Evolutionary conservation across 768 basidiomycete genomes (phyloP).

Genomic region (Mrakia frigida): DNA sequence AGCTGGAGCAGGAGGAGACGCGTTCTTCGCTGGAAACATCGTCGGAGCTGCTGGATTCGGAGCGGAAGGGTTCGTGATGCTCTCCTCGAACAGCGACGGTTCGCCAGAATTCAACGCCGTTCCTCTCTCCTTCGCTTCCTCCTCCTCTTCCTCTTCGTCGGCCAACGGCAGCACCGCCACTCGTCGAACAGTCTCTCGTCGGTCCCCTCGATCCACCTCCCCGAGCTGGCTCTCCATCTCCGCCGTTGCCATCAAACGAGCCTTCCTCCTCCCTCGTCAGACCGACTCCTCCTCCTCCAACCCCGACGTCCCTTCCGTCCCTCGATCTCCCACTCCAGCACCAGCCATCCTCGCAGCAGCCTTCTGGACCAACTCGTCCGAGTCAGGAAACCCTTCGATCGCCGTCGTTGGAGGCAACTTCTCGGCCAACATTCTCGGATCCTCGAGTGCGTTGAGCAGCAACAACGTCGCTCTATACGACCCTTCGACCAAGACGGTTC

Average conservation of each 20-base stretch:
- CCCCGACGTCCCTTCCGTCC: slow-evolving; percentile 49
- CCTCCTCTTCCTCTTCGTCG: slow-evolving; percentile 44
- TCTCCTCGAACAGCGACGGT: slow-evolving; percentile 61
- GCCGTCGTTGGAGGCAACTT: slow-evolving; percentile 89
- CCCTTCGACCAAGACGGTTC: slow-evolving; percentile 50
- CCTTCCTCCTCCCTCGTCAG: slow-evolving; percentile 37
- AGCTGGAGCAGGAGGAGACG: background rate
- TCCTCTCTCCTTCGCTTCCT: slow-evolving; percentile 53
- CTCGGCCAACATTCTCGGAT: slow-evolving; percentile 51
- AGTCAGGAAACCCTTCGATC: slow-evolving; percentile 53
- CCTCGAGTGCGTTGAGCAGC: slow-evolving; percentile 49
- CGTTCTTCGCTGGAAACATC: slow-evolving; percentile 70
- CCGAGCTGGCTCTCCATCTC: slow-evolving; percentile 2
- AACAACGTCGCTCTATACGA: slow-evolving; percentile 65
- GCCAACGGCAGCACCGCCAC: slow-evolving; percentile 41
- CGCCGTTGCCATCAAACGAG: slow-evolving; percentile 27
- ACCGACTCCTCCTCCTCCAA: slow-evolving; percentile 45
- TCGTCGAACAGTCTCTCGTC: slow-evolving; percentile 43
- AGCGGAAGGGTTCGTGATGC: slow-evolving; percentile 59
- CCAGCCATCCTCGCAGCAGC: slow-evolving; percentile 78
- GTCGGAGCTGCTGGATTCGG: slow-evolving; percentile 49
- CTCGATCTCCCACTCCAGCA: slow-evolving; percentile 55
- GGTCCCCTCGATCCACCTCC: background rate
- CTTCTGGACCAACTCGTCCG: slow-evolving; percentile 75
- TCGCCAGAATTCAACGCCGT: slow-evolving; percentile 60